Evolutionary conservation across 2,329 filamentous ascomycete species (phyloP).

Genomic region (Verticillium isaacii): DNA sequence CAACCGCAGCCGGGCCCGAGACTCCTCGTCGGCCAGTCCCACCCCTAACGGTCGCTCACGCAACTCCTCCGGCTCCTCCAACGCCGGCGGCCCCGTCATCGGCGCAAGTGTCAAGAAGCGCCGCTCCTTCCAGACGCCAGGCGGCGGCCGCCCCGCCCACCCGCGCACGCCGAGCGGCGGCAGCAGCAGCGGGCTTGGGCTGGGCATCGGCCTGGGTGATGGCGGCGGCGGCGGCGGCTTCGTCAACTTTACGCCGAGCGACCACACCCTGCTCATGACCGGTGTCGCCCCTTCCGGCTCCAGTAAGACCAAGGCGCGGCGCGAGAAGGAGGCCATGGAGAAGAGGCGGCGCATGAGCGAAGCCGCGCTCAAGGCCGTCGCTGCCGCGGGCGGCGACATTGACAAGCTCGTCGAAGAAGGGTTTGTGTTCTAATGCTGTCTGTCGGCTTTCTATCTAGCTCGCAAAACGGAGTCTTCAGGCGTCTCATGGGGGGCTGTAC

Average conservation of each 20-base stretch:
- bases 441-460: not conserved
- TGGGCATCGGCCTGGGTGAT: slow-evolving; percentile 20
- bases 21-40: slow-evolving; percentile 27
- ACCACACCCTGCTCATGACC: slow-evolving; percentile 73
- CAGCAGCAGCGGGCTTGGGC: slow-evolving; percentile 3
- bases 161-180: slow-evolving; percentile 21
- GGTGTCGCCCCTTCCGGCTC: slow-evolving; percentile 90
- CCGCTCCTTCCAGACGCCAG: slow-evolving; percentile 18
- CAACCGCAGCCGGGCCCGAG: slow-evolving; percentile 18
- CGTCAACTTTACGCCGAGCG: slow-evolving; percentile 83
- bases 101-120: slow-evolving; percentile 33
- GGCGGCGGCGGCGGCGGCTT: slow-evolving; percentile 51
- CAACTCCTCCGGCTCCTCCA: slow-evolving; percentile 33
- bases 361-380: slow-evolving; percentile 63
- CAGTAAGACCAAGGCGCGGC: slow-evolving; percentile 87
- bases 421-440: slow-evolving; percentile 31
- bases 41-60: slow-evolving; percentile 28
- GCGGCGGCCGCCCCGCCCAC: slow-evolving; percentile 6
- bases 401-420: slow-evolving; percentile 47
- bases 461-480: not conserved
- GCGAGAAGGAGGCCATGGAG: slow-evolving; percentile 84
- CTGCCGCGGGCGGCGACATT: slow-evolving; percentile 66
- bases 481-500: not conserved
- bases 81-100: slow-evolving; percentile 30
- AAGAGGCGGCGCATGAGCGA: slow-evolving; percentile 64